Conservation (phyloP, 2,329 filamentous ascomycete species). For the Beauveria pseudobassiana region DNA sequence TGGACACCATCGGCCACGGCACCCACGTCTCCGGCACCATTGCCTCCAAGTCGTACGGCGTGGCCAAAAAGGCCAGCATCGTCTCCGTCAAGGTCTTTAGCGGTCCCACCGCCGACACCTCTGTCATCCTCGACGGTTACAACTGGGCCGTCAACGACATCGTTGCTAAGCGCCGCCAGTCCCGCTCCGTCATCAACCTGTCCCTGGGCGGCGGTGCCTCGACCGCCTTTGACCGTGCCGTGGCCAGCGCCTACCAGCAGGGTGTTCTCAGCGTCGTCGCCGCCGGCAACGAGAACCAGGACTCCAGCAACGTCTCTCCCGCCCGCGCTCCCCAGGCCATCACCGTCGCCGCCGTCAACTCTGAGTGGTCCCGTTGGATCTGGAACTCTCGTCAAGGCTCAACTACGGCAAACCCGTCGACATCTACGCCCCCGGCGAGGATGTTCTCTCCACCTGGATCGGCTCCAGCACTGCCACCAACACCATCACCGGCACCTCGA, state of each 20-base stretch:
- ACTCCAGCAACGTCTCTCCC: constrained; percentile 34
- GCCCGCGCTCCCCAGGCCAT: constrained; percentile 40
- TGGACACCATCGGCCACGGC: constrained; percentile 49
- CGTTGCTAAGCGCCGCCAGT: constrained; percentile 18
- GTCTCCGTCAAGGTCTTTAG: constrained; percentile 57
- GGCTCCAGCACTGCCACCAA: constrained; percentile 27
- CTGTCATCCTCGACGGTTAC: constrained; percentile 34
- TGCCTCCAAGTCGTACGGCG: constrained; percentile 52
- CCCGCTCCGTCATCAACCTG: constrained; percentile 41
- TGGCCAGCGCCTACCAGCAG: constrained; percentile 35
- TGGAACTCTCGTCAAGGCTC: constrained; percentile 26
- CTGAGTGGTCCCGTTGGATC: constrained; percentile 27
- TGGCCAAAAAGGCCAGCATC: constrained; percentile 49
- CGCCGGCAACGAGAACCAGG: constrained; percentile 43
- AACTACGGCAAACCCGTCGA: constrained; percentile 39
- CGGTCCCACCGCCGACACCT: constrained; percentile 37
- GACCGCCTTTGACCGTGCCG: constrained; percentile 40
- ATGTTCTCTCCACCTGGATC: constrained; percentile 36
- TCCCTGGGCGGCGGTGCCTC: constrained; percentile 42
- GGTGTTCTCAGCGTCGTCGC: constrained; percentile 48
- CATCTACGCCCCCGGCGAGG: constrained; percentile 37
- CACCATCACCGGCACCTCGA: constrained; percentile 41
- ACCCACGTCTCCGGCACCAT: constrained; percentile 58
- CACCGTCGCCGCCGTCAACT: constrained; percentile 45
- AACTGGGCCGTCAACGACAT: constrained; percentile 12